Evolutionary conservation across 2,329 filamentous ascomycete species (phyloP).

Genomic region (Cladophialophora carrionii): DNA sequence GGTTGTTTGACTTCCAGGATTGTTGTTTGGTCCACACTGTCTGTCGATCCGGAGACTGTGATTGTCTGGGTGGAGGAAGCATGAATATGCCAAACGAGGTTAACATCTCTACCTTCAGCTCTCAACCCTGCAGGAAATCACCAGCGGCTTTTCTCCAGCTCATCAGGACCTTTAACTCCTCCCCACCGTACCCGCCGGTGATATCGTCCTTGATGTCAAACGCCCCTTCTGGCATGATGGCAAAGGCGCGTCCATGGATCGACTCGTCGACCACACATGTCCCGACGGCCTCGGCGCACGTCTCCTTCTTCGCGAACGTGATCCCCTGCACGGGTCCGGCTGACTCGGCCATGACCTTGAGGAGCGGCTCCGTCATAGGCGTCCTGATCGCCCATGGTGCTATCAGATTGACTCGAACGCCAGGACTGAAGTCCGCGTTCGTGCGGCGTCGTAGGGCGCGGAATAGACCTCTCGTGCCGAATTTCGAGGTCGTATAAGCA

Average conservation of each 20-base stretch:
- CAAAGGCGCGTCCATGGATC: conserved; percentile 18
- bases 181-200: conserved; percentile 15
- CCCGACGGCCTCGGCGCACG: conserved; percentile 15
- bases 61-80: no score
- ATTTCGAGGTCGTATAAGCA: conserved; percentile 35
- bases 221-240: conserved; percentile 22
- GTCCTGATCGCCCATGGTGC: conserved; percentile 20
- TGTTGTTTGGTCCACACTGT: background rate
- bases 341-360: conserved; percentile 5
- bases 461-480: conserved; percentile 33
- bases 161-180: conserved; percentile 17
- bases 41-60: no score
- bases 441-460: conserved; percentile 17
- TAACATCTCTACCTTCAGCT: background rate
- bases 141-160: conserved; percentile 17
- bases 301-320: conserved; percentile 16
- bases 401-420: conserved; percentile 19
- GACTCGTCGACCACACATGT: conserved; percentile 13
- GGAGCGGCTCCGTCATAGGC: conserved; percentile 19
- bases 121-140: conserved; percentile 20
- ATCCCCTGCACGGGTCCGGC: conserved; percentile 16
- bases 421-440: background rate
- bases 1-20: no score
- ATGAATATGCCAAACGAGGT: no score
- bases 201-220: conserved; percentile 23